These are phyloP conservation scores for Suhomyces panamericanus DNA, from an alignment of 1,139 yeast species.

Conservation along the genomic window DNA sequence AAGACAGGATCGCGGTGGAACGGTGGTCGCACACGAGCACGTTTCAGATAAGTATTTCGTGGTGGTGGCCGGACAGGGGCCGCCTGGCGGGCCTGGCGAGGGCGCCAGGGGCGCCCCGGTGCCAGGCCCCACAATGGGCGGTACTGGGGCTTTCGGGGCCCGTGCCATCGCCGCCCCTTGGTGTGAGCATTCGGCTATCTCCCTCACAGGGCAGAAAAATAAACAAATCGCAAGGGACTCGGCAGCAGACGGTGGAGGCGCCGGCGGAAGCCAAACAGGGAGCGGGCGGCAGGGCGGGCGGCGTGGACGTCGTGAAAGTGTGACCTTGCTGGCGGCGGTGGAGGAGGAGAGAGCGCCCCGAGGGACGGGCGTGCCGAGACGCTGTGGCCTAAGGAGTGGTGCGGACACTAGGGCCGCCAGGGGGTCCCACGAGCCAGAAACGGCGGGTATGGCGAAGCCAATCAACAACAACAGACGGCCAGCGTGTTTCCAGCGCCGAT, in stretches of 20 bases:
- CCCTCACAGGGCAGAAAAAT: constrained; percentile 2
- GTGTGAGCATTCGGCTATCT: constrained; percentile 3
- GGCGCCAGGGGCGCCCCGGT: no score
- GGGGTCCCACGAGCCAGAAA: no score
- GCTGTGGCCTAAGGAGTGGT: neutral
- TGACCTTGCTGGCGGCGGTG: neutral
- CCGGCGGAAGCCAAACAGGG: neutral
- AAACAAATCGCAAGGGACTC: constrained; percentile 1
- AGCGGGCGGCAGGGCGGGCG: neutral
- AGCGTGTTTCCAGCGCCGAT: neutral
- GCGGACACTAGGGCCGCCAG: neutral
- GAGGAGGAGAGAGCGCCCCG: neutral
- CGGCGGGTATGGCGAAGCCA: no score
- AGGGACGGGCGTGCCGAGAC: no score
- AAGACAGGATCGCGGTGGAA: neutral
- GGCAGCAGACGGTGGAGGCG: neutral
- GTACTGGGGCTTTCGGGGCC: no score
- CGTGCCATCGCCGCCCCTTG: neutral
- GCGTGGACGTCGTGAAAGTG: no score
- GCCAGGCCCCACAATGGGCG: no score
- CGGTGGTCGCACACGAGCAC: neutral
- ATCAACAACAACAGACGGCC: neutral
- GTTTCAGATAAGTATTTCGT: constrained; percentile 5
- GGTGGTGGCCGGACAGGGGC: no score
- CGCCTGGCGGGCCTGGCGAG: no score